Conservation (phyloP, 116 monocot species). For the Papilionanthe hybrid region DNA sequence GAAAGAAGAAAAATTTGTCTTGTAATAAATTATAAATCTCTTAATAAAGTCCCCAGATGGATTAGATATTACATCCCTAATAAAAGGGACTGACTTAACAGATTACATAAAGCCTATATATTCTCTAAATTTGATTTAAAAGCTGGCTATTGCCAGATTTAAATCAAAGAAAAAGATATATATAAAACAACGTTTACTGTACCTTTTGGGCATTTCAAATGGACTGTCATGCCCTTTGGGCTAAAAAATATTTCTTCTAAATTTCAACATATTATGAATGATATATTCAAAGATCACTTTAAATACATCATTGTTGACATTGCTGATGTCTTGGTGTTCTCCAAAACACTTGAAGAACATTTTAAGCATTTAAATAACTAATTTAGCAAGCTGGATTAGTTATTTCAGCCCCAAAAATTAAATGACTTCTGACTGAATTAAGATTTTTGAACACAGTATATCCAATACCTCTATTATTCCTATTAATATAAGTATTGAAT, state of each 20-base stretch:
- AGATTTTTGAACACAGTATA: no score
- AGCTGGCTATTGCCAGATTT: background rate
- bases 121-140: background rate
- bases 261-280: no score
- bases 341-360: background rate
- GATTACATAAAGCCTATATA: background rate
- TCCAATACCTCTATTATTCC: background rate
- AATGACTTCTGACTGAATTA: background rate
- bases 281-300: background rate
- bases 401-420: background rate
- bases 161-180: background rate
- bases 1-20: background rate
- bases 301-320: background rate
- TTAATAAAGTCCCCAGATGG: background rate
- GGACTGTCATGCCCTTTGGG: no score
- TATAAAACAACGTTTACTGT: no score
- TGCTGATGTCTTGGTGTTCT: background rate
- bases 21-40: background rate
- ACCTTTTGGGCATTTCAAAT: no score
- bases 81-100: background rate
- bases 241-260: no score
- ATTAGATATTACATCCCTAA: background rate
- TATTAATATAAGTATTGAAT: background rate
- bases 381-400: background rate
- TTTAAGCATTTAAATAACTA: background rate